These are phyloP conservation scores for Aegle marmelos DNA, from an alignment of 345 rosid genomes.

Conservation along the genomic window DNA sequence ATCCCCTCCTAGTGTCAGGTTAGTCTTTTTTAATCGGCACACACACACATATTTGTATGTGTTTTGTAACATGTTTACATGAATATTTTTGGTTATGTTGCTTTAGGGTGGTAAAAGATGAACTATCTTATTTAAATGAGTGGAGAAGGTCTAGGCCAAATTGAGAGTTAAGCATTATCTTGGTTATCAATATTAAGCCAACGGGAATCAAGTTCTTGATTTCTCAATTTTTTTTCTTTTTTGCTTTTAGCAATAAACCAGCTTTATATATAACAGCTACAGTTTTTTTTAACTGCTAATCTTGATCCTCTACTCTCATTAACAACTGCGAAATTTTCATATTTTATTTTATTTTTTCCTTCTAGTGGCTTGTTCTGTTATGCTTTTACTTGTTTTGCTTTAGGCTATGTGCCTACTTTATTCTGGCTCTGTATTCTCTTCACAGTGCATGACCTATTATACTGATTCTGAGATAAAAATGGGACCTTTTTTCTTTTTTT, in stretches of 20 bases:
- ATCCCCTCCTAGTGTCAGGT: constrained; percentile 69
- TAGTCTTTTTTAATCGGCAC: background rate
- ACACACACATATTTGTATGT: background rate
- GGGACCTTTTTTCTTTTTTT: background rate
- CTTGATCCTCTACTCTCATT: background rate
- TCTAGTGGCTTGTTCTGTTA: background rate
- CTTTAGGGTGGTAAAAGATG: background rate
- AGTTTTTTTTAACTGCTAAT: background rate
- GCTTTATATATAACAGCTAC: background rate
- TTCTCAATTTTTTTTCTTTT: background rate
- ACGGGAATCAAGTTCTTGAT: background rate
- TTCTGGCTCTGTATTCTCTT: background rate
- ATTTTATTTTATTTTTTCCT: background rate
- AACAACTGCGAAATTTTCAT: background rate
- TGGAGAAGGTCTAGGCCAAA: background rate
- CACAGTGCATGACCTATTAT: background rate
- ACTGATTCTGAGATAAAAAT: background rate
- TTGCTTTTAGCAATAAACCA: background rate
- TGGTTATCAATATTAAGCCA: background rate
- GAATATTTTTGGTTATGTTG: background rate
- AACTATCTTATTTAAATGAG: background rate
- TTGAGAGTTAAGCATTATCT: background rate
- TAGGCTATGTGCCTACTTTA: constrained; percentile 1
- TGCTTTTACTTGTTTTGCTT: background rate
- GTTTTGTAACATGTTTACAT: background rate